Conservation (phyloP, 306 rosid species). For the Luffa acutangula region DNA sequence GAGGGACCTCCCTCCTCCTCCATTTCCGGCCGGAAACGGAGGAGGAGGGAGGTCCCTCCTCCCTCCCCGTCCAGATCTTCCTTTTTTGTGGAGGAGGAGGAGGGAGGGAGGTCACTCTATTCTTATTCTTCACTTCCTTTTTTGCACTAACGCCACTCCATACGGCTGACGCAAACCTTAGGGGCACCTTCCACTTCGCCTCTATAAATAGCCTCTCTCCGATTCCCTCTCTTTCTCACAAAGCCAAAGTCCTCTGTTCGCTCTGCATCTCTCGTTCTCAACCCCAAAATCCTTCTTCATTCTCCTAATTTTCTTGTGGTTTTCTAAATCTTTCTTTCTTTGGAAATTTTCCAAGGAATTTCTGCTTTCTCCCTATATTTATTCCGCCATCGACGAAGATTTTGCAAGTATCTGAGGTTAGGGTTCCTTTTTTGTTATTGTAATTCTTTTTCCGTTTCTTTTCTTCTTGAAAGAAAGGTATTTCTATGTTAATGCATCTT, state of each 20-base stretch:
- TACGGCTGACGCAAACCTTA: neutral
- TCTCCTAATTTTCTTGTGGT: neutral
- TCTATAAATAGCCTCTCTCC: neutral
- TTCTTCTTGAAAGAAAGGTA: neutral
- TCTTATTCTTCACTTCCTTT: neutral
- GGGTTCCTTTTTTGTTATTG: neutral
- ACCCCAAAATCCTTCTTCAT: neutral
- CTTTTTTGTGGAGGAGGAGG: too few species aligned
- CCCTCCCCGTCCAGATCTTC: too few species aligned
- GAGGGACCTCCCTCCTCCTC: too few species aligned
- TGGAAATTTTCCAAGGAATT: neutral
- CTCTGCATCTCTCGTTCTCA: neutral
- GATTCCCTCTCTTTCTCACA: neutral
- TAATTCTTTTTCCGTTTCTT: neutral
- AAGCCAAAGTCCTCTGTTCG: neutral
- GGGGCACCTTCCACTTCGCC: neutral
- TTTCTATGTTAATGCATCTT: neutral
- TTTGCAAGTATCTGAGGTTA: neutral
- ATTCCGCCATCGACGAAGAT: constrained; percentile 5
- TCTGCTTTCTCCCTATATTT: neutral
- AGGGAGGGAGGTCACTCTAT: too few species aligned
- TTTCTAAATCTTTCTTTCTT: neutral
- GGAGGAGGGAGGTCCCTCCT: too few species aligned
- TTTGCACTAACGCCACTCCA: neutral
- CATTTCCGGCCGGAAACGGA: too few species aligned